Evolutionary conservation across 75 land plant species (phyloP).

Genomic region (Sequoiadendron giganteum): DNA sequence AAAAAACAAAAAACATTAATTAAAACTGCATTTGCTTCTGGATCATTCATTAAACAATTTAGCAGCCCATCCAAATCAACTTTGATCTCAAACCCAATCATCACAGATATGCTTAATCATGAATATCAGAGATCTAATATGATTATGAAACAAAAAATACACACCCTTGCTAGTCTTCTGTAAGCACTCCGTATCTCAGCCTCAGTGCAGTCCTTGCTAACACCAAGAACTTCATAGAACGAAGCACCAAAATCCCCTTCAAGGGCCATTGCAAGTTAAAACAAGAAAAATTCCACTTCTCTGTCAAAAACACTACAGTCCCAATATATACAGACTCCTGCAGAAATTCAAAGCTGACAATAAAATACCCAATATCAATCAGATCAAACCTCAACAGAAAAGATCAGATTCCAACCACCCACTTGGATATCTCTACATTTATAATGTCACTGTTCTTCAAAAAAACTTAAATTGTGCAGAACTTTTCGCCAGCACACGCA

Average conservation of each 20-base stretch:
- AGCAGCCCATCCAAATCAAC: background rate
- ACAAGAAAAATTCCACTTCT: background rate
- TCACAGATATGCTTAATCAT: background rate
- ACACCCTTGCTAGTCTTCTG: constrained; percentile 58
- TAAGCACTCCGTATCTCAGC: constrained; percentile 55
- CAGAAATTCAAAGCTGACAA: background rate
- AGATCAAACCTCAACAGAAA: background rate
- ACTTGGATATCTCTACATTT: no score
- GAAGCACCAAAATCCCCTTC: constrained; percentile 20
- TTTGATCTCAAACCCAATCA: background rate
- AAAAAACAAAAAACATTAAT: background rate
- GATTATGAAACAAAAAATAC: background rate
- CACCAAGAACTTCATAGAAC: constrained; percentile 58
- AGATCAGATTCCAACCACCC: no score
- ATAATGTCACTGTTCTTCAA: background rate
- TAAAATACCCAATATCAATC: background rate
- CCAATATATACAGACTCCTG: background rate
- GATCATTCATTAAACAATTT: background rate
- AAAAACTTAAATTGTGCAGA: background rate
- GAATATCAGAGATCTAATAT: background rate
- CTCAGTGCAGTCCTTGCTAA: constrained; percentile 45
- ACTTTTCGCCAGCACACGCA: background rate
- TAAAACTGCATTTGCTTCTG: no score
- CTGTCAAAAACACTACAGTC: background rate
- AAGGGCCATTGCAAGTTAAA: background rate